Base-by-base conservation (phyloP, 2,329 filamentous ascomycete genomes). In the Colletotrichum musicola region DNA sequence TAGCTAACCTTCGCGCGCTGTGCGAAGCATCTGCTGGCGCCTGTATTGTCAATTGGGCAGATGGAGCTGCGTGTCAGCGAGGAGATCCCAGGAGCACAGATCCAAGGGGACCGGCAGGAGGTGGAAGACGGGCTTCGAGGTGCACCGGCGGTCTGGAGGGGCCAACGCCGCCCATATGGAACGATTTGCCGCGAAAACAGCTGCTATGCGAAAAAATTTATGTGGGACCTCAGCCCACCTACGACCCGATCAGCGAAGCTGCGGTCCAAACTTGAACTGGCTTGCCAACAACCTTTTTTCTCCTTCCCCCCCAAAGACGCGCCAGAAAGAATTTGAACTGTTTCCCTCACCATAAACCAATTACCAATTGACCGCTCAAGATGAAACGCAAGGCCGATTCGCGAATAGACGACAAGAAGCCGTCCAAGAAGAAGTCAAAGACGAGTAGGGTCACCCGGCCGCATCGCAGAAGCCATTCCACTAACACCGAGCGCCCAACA, bases 371-470 rank as follows among this genome's bases (percentile, higher is more conserved):
- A 27, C 55, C 25, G n/a, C 51, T 50, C 73, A 81, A 72, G 6
- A 88, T 88, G 86, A 90, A 90, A 81, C 86, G 88, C 81, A 90
- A 90, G 78, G 87, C 88, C 69, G 83, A 85, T 54, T 77, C 79
- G 69, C 80, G 83, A 71, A 76, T 77, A 60, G 79, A 77, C 70
- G 79, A 79, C 75, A 82, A 81, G 67, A 83, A 79, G 72, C 79
- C 79, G 71, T 75, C 75, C 71, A 86, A 84, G 76, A 90, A 89
- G 79, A 87, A 86, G 77, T 78, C 84, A 72, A 86, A 86, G 77
- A 81, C 79, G 69, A 77, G 85, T 86, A 76, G 73, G 82, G 16
- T 9, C 4, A 9, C 53, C 25, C 38, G 22, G 18, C 7, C n/a
- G 16, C 47, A 54, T 51, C 30, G 20, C 16, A 20, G n/a, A 44